Evolutionary conservation across 768 basidiomycete species (phyloP).

Genomic region (Gloeostereum incarnatum): DNA sequence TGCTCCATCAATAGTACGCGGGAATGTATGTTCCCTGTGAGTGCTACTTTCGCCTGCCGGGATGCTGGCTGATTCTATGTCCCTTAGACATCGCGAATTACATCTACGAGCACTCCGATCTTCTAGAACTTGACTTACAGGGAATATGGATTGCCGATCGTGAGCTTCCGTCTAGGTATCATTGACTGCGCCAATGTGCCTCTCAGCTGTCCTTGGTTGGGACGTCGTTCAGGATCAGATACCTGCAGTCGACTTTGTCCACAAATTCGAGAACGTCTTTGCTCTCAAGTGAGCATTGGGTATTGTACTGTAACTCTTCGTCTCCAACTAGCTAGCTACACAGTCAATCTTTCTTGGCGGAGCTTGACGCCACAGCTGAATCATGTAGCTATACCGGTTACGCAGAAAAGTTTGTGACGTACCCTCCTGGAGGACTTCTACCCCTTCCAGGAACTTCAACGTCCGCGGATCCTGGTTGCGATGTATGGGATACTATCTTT

Average conservation of each 20-base stretch:
- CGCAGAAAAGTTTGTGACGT: slow-evolving; percentile 50
- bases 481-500: slow-evolving; percentile 61
- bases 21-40: slow-evolving; percentile 46
- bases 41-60: slow-evolving; percentile 10
- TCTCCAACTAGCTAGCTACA: slow-evolving; percentile 1
- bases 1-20: slow-evolving; percentile 20
- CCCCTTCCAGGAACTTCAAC: slow-evolving; percentile 58
- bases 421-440: slow-evolving; percentile 51
- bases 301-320: not conserved
- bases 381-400: slow-evolving; percentile 61
- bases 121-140: slow-evolving; percentile 47
- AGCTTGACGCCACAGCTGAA: slow-evolving; percentile 42
- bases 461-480: slow-evolving; percentile 40
- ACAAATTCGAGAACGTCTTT: slow-evolving; percentile 64
- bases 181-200: not conserved
- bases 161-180: slow-evolving; percentile 21
- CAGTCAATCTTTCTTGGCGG: slow-evolving; percentile 52
- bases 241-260: slow-evolving; percentile 65
- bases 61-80: not conserved
- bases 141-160: slow-evolving; percentile 71
- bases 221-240: slow-evolving; percentile 59
- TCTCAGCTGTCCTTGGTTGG: slow-evolving; percentile 47
- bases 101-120: slow-evolving; percentile 49
- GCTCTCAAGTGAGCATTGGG: slow-evolving; percentile 51
- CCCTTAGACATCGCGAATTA: slow-evolving; percentile 62